Percentiles rank a stretch among this genome's conserved stretches.
Evolutionary conservation across 2,329 filamentous ascomycete species (phyloP).

Genomic region (Diaporthe nobilis): DNA sequence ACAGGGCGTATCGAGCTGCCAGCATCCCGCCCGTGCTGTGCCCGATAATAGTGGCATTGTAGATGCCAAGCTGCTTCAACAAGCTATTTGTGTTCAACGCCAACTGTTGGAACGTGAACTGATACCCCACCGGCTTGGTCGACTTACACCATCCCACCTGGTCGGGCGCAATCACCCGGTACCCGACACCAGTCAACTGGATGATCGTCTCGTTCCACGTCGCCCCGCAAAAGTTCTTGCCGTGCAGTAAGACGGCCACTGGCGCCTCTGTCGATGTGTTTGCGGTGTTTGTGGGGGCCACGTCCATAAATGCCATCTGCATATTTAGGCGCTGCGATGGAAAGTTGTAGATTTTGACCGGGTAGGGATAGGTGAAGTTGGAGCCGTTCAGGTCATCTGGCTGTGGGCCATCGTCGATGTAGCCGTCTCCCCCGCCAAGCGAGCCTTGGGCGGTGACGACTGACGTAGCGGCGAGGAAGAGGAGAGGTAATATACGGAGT

Average conservation of each 20-base stretch:
- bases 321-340: conserved; percentile 62
- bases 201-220: conserved; percentile 66
- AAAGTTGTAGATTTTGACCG: conserved; percentile 63
- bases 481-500: not conserved
- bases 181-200: conserved; percentile 58
- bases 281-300: conserved; percentile 54
- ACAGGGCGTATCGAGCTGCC: conserved; percentile 62
- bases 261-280: conserved; percentile 45
- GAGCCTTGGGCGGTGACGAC: conserved; percentile 27
- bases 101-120: conserved; percentile 67
- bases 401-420: conserved; percentile 54
- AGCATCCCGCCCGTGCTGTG: conserved; percentile 71
- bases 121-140: conserved; percentile 64
- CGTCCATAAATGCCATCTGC: conserved; percentile 70
- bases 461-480: conserved; percentile 11
- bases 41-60: conserved; percentile 62
- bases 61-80: conserved; percentile 59
- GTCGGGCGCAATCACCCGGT: conserved; percentile 67
- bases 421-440: conserved; percentile 22
- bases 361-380: conserved; percentile 68
- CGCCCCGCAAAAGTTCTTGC: conserved; percentile 69
- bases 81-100: conserved; percentile 65
- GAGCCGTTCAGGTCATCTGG: conserved; percentile 61
- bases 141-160: conserved; percentile 72
- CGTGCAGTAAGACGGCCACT: conserved; percentile 65